These are phyloP conservation scores for Pneumocystis sp. DNA, from an alignment of 1,139 yeast species.

Conservation along the genomic window DNA sequence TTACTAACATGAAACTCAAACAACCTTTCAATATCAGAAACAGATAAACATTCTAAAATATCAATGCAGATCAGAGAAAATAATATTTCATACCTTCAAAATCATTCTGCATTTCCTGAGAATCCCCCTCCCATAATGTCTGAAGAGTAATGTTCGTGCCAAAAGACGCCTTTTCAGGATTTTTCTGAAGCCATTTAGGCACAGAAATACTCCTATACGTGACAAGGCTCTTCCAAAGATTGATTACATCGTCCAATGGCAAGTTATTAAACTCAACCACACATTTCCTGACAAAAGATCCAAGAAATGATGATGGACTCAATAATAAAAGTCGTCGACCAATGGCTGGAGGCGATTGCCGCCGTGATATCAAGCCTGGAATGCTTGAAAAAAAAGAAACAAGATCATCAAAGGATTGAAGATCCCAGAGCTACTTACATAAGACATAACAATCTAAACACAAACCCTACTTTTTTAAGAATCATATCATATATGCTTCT, in stretches of 20 bases:
- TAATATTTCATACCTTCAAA: neutral
- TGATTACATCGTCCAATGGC: slow-evolving; percentile 7
- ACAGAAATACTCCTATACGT: slow-evolving; percentile 3
- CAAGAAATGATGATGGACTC: slow-evolving; percentile 11
- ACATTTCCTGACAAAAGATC: slow-evolving; percentile 12
- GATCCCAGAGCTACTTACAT: slow-evolving; percentile 1
- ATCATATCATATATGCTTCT: slow-evolving; percentile 1
- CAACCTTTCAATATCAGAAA: neutral
- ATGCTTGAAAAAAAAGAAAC: neutral
- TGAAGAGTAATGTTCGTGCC: neutral
- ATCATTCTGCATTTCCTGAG: neutral
- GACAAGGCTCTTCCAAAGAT: slow-evolving; percentile 11
- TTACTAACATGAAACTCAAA: neutral
- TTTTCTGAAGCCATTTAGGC: neutral
- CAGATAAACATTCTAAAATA: neutral
- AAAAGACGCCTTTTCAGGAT: neutral
- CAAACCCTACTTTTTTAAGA: neutral
- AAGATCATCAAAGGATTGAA: slow-evolving; percentile 1
- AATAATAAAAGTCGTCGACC: neutral
- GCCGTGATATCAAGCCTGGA: neutral
- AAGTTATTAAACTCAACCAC: slow-evolving; percentile 10
- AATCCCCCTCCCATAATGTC: neutral
- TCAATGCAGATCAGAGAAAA: neutral
- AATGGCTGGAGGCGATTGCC: neutral
- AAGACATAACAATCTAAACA: neutral